Evolutionary conservation across 2,329 filamentous ascomycete species (phyloP).

Genomic region (Dactylella cylindrospora): DNA sequence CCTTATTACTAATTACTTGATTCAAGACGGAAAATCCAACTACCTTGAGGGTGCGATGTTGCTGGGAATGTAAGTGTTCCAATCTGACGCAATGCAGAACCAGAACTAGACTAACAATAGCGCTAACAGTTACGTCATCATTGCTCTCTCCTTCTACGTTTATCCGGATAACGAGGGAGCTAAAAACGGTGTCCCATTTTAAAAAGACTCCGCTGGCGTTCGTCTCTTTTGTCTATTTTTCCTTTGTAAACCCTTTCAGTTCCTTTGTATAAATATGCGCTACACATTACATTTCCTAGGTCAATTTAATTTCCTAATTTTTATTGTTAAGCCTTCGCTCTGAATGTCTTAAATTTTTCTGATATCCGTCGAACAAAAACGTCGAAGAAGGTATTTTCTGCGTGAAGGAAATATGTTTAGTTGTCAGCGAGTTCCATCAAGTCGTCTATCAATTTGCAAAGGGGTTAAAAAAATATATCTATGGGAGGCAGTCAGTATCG

Average conservation of each 20-base stretch:
- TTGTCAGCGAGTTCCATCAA: no score
- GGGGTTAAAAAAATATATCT: no score
- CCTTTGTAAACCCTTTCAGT: constrained; percentile 18
- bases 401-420: no score
- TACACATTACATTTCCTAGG: not conserved
- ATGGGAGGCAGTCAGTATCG: no score
- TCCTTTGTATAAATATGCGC: constrained; percentile 31
- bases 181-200: constrained; percentile 29
- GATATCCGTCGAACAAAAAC: no score
- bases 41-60: constrained; percentile 80
- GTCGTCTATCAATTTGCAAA: no score
- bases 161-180: constrained; percentile 58
- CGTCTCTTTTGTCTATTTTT: constrained; percentile 9
- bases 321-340: constrained; percentile 3
- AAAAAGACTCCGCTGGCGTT: not conserved
- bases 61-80: constrained; percentile 57
- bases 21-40: constrained; percentile 80
- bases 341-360: no score
- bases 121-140: constrained; percentile 58
- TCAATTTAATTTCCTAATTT: constrained; percentile 20
- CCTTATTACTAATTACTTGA: constrained; percentile 59
- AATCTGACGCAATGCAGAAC: no score
- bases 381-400: no score
- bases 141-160: constrained; percentile 63
- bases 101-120: no score